Base-by-base conservation (phyloP, 768 basidiomycete genomes). In the Rhodotorula kratochvilovae region DNA sequence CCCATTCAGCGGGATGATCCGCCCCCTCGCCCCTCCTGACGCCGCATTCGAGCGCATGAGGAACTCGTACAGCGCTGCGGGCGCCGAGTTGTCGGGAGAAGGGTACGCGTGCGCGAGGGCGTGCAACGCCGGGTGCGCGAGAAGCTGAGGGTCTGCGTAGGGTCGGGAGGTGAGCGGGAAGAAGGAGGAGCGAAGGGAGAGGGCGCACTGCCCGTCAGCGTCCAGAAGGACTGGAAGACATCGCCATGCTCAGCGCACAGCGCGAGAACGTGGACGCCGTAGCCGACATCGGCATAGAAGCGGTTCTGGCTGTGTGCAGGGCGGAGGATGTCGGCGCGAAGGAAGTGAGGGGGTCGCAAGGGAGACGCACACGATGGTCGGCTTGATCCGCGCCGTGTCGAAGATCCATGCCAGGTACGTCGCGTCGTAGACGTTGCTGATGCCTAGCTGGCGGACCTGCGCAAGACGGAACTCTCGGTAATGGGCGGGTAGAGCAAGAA, bases 181-280 rank as follows among this genome's bases (percentile, higher is more conserved):
- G 8, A 39, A 39, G 39, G 8, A 13, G 39, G 13, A 39, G 39
- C 13, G 39, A 39, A 13, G 39, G 13, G 39, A 6, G 39, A 25
- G 29, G 45, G 63, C 70, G 60, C 7, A 68, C 66, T 74, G 35
- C 65, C 73, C 0, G 68, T 61, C 33, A 93, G 81, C 33, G 91
- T 92, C 91, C 91, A 92, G 80, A 92, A 92, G 25, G 90, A 91
- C 89, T 92, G 90, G 76, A 91, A 92, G 77, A 86, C 84, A 16
- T 89, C 87, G 19, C 80, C 85, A 61, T 87, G 82, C 64, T 84
- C 80, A 74, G 81, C 83, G 78, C 91, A 92, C 73, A 88, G 88
- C 48, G 81, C 80, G 72, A 86, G 83, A 8, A 91, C 87, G 2
- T 83, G 83, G 63, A 81, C 81, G 77, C 91, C 90, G 88, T 89